Percentiles rank a stretch among this genome's conserved stretches.
Conservation (phyloP, 2,329 filamentous ascomycete genomes). For the Neopestalotiopsis clavispora region DNA sequence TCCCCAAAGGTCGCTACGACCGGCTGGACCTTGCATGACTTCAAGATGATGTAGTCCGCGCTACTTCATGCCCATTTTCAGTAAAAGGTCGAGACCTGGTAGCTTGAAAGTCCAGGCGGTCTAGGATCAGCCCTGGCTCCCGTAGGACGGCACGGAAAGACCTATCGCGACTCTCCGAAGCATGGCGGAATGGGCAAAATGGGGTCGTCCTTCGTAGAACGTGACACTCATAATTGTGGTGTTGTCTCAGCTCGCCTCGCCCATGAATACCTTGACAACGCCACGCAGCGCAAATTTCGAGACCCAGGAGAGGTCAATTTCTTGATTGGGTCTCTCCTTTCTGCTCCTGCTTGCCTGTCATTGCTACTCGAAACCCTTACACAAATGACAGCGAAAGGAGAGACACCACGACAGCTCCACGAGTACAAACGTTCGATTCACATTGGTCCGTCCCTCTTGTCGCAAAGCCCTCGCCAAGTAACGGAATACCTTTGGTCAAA, state of each 20-base stretch:
- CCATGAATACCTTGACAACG: background rate
- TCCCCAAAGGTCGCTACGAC: background rate
- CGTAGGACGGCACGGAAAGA: background rate
- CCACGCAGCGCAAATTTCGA: background rate
- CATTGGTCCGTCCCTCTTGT: background rate
- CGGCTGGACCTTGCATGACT: background rate
- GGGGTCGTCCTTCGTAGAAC: background rate
- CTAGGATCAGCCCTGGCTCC: background rate
- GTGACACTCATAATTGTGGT: background rate
- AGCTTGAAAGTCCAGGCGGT: background rate
- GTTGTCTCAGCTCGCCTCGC: background rate
- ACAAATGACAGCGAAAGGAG: background rate
- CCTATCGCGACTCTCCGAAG: background rate
- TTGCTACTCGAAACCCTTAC: background rate
- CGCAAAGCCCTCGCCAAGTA: background rate
- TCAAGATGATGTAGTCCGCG: background rate
- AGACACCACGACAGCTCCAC: background rate
- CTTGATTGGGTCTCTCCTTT: background rate
- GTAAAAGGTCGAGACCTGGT: background rate
- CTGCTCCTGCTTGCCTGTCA: background rate
- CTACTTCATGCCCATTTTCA: background rate
- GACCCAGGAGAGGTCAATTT: background rate
- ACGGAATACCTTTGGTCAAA: background rate
- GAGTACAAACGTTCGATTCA: background rate
- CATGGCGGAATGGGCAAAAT: background rate